Evolutionary conservation across 1,284 basidiomycete species (phyloP).

Genomic region (Stygiomarasmius scandens): DNA sequence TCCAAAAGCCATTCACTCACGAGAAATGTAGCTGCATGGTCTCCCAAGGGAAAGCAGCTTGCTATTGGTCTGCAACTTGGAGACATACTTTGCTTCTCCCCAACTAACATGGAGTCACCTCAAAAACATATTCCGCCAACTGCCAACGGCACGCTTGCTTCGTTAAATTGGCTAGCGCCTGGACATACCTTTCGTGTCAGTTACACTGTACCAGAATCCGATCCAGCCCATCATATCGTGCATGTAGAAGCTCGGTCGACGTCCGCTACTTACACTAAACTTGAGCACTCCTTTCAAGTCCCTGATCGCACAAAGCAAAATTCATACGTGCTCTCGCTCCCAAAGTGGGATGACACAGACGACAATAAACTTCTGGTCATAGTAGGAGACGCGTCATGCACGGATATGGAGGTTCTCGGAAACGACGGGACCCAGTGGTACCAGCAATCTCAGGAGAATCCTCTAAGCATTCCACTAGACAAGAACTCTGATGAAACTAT

Average conservation of each 20-base stretch:
- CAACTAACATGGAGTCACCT: constrained; percentile 53
- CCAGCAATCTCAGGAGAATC: constrained; percentile 76
- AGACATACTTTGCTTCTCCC: constrained; percentile 71
- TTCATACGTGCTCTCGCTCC: constrained; percentile 57
- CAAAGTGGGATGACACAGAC: constrained; percentile 60
- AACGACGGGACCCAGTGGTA: constrained; percentile 62
- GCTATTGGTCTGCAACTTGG: constrained; percentile 76
- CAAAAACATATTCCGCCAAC: constrained; percentile 69
- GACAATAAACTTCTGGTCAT: constrained; percentile 54
- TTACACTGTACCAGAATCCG: constrained; percentile 48
- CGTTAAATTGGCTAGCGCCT: constrained; percentile 74
- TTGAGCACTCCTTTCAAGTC: constrained; percentile 56
- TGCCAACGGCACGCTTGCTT: constrained; percentile 52
- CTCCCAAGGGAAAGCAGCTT: constrained; percentile 85
- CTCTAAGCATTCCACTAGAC: constrained; percentile 72
- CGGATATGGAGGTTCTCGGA: constrained; percentile 75
- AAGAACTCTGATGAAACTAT: constrained; percentile 73
- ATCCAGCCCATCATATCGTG: constrained; percentile 66
- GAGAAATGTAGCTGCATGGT: constrained; percentile 67
- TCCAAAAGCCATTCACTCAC: constrained; percentile 14
- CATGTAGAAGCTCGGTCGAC: constrained; percentile 62
- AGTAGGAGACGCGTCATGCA: constrained; percentile 73
- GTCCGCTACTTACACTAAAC: constrained; percentile 50
- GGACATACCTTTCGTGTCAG: constrained; percentile 69
- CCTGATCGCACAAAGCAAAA: constrained; percentile 53